A percentile compares a stretch with the other conserved stretches of the same genome.
Conservation (phyloP, 2,329 filamentous ascomycete genomes). For the Boeremia lycopersici region DNA sequence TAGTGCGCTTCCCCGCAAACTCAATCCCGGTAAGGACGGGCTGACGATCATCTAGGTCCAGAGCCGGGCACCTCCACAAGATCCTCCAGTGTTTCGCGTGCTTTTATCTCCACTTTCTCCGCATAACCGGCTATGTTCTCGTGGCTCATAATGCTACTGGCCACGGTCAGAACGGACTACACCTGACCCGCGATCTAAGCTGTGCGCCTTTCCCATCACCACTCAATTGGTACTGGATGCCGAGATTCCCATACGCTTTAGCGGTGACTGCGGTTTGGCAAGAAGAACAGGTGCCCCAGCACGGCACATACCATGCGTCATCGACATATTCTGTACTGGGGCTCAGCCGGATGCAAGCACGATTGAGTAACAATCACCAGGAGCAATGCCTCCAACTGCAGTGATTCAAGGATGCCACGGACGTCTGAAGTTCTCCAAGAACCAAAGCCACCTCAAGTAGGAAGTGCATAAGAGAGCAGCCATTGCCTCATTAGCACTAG, state of each 20-base stretch:
- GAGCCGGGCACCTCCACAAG: conserved; percentile 29
- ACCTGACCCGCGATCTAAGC: not conserved
- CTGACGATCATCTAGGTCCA: conserved; percentile 27
- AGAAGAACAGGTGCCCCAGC: not conserved
- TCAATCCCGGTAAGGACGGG: conserved; percentile 25
- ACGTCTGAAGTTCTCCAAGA: not conserved
- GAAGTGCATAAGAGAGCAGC: conserved; percentile 17
- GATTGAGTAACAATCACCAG: not conserved
- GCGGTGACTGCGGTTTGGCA: conserved; percentile 6
- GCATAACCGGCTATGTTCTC: conserved; percentile 24
- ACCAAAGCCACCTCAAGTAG: conserved; percentile 21
- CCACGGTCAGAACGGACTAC: not conserved
- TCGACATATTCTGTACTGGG: not conserved
- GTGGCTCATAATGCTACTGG: conserved; percentile 6
- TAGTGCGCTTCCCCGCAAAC: conserved; percentile 41
- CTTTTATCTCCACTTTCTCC: conserved; percentile 35
- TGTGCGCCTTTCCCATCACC: conserved; percentile 6
- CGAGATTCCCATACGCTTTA: conserved; percentile 12
- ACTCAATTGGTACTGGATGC: conserved; percentile 12
- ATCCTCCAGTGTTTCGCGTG: conserved; percentile 25
- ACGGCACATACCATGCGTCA: not conserved
- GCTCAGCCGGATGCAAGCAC: not conserved
- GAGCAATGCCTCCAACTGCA: not conserved
- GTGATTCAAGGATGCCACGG: not conserved
- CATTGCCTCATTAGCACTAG: conserved; percentile 10